Conservation (phyloP, 2,329 filamentous ascomycete genomes). For the Parasarocladium wereldwijsianum region DNA sequence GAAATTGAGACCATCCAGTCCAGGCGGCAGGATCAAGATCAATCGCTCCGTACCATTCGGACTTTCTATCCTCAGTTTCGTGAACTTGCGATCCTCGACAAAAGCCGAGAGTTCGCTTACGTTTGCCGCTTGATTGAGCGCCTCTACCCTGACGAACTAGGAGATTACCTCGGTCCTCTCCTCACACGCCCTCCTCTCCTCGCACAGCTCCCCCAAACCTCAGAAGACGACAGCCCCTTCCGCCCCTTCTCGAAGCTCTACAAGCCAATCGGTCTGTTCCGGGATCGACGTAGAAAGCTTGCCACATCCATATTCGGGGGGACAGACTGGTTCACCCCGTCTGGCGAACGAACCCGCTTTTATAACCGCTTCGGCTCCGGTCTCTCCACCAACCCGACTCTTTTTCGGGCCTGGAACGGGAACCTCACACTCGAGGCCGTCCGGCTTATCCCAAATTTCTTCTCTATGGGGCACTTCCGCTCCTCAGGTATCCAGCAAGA, state of each 20-base stretch:
- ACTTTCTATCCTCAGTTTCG: constrained; percentile 9
- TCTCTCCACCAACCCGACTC: constrained; percentile 9
- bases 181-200: constrained; percentile 8
- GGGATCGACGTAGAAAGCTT: constrained; percentile 8
- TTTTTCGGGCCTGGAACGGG: constrained; percentile 10
- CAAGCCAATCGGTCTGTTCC: constrained; percentile 6
- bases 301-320: constrained; percentile 8
- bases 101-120: constrained; percentile 8
- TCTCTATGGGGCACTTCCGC: constrained; percentile 11
- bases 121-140: constrained; percentile 9
- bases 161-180: constrained; percentile 8
- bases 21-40: constrained; percentile 9
- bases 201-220: constrained; percentile 5
- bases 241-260: constrained; percentile 8
- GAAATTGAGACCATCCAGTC: constrained; percentile 9
- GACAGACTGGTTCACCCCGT: constrained; percentile 8
- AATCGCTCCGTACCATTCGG: constrained; percentile 6
- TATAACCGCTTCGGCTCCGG: constrained; percentile 9
- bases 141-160: constrained; percentile 5
- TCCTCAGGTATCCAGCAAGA: constrained; percentile 7
- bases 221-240: constrained; percentile 7
- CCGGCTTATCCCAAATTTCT: constrained; percentile 9
- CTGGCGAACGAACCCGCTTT: constrained; percentile 7
- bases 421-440: constrained; percentile 7
- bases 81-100: constrained; percentile 8